Evolutionary conservation across 176 grass and related monocot species (phyloP), one percentile per base, ranked within the genome.

Genomic region (Stipa capillata): DNA sequence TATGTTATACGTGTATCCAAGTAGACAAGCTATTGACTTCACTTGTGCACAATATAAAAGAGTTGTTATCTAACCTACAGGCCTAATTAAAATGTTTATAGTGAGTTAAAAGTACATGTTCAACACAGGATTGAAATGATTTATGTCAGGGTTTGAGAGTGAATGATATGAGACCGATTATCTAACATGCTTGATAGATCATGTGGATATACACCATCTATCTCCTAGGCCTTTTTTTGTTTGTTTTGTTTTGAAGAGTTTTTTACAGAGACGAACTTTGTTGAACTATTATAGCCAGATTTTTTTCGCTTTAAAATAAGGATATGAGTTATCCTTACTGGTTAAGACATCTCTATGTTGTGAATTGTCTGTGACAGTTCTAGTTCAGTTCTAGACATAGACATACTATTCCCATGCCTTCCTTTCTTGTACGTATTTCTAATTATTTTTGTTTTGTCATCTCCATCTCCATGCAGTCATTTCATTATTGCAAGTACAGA

Each of bases 401-500:
- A 14, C 47, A 37, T 40, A 51, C 1, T 50, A 85, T 74, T 23
- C 12, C 25, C 5, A n/a, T 25, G 13, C 42, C 16, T 50, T 57
- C 42, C 11, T 32, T 65, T 47, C 51, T 63, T 65, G 25, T 13
- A 68, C 12, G 24, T 50, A 41, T 81, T 78, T 77, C 81, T 85
- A 85, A 92, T 80, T 17, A 42, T 75, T 85, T 71, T 72, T 49
- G 9, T 88, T 61, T 23, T 83, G 27, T 78, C 33, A 60, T 90
- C 29, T 65, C 23, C n/a, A n/a, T n/a, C n/a, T n/a, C n/a, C 35
- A 70, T 87, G 90, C 81, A 99, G 97, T 93, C 92, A 12, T 99
- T 99, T 72, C 97, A 96, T 79, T 99, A 99, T 80, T 99, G 97
- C 97, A 99, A 99, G 86, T 99, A 96, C 69, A 93, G 97, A 58